Conservation (phyloP, 495 filamentous ascomycete species). For the Thozetella sp. region DNA sequence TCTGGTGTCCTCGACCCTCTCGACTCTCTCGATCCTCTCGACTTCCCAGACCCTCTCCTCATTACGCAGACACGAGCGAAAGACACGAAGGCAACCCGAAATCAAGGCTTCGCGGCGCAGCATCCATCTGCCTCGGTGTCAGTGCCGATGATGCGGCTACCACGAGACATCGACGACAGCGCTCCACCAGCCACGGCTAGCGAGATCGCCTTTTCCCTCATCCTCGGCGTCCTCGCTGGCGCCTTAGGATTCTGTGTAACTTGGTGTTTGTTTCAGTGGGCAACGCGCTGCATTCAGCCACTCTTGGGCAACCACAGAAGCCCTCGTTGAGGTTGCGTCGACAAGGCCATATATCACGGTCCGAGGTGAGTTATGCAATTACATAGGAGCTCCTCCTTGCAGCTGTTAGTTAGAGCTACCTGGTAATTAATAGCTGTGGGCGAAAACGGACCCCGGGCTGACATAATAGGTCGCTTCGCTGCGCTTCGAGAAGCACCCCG, state of each 20-base stretch:
- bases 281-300: not conserved
- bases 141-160: not conserved
- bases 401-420: not conserved
- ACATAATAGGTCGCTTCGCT: not conserved
- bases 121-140: too few species aligned
- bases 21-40: too few species aligned
- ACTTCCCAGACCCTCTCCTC: too few species aligned
- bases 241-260: constrained; percentile 12
- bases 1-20: too few species aligned
- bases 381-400: too few species aligned
- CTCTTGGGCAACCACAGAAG: not conserved
- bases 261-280: constrained; percentile 3
- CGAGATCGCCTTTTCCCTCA: constrained; percentile 10
- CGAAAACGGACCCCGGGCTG: not conserved
- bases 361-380: too few species aligned
- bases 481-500: constrained; percentile 8
- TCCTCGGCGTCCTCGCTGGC: constrained; percentile 8
- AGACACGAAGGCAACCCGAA: not conserved
- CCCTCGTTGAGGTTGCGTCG: too few species aligned
- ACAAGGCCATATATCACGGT: too few species aligned
- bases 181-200: not conserved
- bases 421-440: not conserved
- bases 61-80: too few species aligned
- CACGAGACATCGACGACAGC: not conserved
- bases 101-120: too few species aligned